Percentiles rank a stretch among this genome's conserved stretches.
phyloP scores from a whole-genome alignment of 306 rosid species.

The Glycyrrhiza uralensis region DNA sequence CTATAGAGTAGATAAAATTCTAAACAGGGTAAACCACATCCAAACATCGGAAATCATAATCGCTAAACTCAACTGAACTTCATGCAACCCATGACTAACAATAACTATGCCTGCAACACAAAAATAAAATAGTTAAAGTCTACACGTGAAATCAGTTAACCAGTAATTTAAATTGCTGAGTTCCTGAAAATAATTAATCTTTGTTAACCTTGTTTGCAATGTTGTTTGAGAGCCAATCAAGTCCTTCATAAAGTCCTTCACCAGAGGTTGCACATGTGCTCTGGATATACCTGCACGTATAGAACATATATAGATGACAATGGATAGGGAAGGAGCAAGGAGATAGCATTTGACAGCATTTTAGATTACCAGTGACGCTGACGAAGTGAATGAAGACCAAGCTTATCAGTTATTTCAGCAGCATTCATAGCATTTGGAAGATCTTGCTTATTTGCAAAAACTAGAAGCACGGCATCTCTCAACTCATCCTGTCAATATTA shows the following conservation, averaged over 20 bases:
- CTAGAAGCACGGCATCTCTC: slow-evolving; percentile 85
- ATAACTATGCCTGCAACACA: slow-evolving; percentile 57
- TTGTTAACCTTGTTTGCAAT: slow-evolving; percentile 67
- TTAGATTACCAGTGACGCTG: slow-evolving; percentile 78
- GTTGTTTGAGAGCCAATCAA: slow-evolving; percentile 87
- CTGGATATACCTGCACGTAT: slow-evolving; percentile 70
- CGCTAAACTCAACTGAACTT: slow-evolving; percentile 26
- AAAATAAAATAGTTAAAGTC: not conserved
- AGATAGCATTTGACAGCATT: not conserved
- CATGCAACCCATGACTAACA: slow-evolving; percentile 8
- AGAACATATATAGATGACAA: not conserved
- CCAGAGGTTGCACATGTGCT: slow-evolving; percentile 90
- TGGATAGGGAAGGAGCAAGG: not conserved
- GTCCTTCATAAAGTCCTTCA: slow-evolving; percentile 87
- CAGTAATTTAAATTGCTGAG: not conserved
- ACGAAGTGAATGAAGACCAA: slow-evolving; percentile 84
- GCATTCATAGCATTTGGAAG: slow-evolving; percentile 95
- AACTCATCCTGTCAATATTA: slow-evolving; percentile 63
- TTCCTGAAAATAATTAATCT: not conserved
- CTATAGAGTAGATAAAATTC: slow-evolving; percentile 21
- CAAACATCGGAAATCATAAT: slow-evolving; percentile 24
- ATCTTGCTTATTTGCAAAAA: slow-evolving; percentile 90
- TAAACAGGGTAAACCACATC: slow-evolving; percentile 32
- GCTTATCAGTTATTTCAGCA: slow-evolving; percentile 88
- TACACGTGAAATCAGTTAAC: not conserved